Evolutionary conservation across 345 rosid species (phyloP).

Genomic region (Alliaria petiolata): DNA sequence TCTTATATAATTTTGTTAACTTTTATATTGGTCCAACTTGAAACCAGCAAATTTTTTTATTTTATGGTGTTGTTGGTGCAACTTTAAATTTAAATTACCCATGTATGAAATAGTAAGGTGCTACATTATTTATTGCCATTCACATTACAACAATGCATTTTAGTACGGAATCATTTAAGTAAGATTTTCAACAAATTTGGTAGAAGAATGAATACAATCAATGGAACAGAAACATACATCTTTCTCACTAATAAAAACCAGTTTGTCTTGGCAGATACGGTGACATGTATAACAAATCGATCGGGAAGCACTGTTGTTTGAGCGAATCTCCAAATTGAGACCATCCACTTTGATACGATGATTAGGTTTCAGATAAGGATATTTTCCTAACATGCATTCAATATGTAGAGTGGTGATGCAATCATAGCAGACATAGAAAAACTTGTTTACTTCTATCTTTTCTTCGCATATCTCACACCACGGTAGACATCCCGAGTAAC

Average conservation of each 20-base stretch:
- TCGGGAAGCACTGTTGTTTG: not conserved
- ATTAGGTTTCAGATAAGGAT: not conserved
- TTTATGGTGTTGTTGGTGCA: too few relatives aligned
- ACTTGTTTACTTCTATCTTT: not conserved
- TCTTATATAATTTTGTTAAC: too few relatives aligned
- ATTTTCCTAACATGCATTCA: not conserved
- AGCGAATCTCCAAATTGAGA: not conserved
- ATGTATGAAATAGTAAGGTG: too few relatives aligned
- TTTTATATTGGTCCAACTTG: too few relatives aligned
- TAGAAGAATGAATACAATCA: not conserved
- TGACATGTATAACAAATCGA: not conserved
- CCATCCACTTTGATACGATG: not conserved
- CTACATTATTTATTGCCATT: too few relatives aligned
- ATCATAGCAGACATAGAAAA: not conserved
- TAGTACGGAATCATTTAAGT: not conserved
- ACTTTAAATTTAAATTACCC: too few relatives aligned
- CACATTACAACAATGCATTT: not conserved
- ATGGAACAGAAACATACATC: not conserved
- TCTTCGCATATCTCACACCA: conserved; percentile 10
- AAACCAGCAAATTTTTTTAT: too few relatives aligned
- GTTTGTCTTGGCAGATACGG: not conserved
- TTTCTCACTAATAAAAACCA: not conserved
- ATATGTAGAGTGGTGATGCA: not conserved
- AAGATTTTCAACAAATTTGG: not conserved
- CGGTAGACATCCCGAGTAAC: too few relatives aligned